These are phyloP conservation scores for Vinca minor DNA, from an alignment of 257 asterid genomes.

Conservation along the genomic window DNA sequence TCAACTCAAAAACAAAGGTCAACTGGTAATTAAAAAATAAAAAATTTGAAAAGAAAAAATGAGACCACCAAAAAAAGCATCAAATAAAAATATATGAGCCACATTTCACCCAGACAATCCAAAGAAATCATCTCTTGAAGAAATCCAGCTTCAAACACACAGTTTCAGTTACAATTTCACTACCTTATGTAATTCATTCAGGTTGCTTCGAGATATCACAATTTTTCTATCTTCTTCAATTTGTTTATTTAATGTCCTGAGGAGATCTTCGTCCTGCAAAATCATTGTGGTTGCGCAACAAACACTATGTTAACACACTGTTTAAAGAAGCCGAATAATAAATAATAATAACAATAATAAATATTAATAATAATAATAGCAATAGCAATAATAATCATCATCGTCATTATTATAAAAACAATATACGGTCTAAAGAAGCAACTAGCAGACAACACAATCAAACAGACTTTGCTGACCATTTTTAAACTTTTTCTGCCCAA, in stretches of 20 bases:
- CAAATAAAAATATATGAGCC: not conserved
- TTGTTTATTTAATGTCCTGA: slow-evolving; percentile 75
- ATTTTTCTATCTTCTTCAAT: slow-evolving; percentile 86
- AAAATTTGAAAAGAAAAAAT: not conserved
- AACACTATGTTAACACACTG: not conserved
- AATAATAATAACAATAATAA: too few species aligned
- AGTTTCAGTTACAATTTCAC: slow-evolving; percentile 7
- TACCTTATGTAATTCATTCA: slow-evolving; percentile 83
- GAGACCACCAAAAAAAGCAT: not conserved
- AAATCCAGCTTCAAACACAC: slow-evolving; percentile 9
- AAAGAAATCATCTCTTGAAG: not conserved
- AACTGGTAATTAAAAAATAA: not conserved
- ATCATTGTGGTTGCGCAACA: slow-evolving; percentile 13
- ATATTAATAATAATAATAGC: too few species aligned
- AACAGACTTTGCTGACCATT: too few species aligned
- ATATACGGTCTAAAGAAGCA: not conserved
- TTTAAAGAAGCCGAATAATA: not conserved
- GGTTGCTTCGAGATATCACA: slow-evolving; percentile 81
- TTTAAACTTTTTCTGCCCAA: too few species aligned
- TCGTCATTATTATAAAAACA: too few species aligned
- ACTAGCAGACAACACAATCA: not conserved
- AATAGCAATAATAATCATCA: too few species aligned
- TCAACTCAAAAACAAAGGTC: slow-evolving; percentile 5
- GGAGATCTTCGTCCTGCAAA: slow-evolving; percentile 82
- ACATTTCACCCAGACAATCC: not conserved